These are phyloP conservation scores for Salvia sclarea DNA, from an alignment of 305 asterid genomes.

Conservation along the genomic window DNA sequence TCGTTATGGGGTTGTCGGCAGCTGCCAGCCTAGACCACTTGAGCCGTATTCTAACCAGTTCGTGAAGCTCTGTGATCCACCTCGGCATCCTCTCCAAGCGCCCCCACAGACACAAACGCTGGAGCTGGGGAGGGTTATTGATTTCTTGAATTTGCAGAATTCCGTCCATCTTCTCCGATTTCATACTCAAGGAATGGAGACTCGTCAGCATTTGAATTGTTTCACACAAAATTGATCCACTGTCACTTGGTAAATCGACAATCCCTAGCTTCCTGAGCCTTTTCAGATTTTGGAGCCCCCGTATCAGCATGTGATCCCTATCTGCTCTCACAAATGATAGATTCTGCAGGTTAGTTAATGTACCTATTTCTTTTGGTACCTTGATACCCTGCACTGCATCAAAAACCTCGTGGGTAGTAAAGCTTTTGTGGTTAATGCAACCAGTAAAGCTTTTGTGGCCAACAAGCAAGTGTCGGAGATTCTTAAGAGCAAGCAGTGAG, in stretches of 20 bases:
- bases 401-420: neutral
- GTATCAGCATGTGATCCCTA: neutral
- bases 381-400: conserved; percentile 20
- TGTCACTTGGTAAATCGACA: neutral
- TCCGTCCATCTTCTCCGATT: neutral
- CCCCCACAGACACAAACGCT: conserved; percentile 9
- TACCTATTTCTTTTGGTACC: neutral
- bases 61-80: conserved; percentile 19
- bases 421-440: no score
- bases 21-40: conserved; percentile 19
- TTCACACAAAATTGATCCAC: conserved; percentile 5
- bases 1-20: neutral
- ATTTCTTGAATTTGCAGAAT: conserved; percentile 14
- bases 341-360: conserved; percentile 12
- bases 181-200: conserved; percentile 9
- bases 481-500: neutral
- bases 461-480: conserved; percentile 23
- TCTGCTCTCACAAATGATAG: conserved; percentile 14
- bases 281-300: neutral
- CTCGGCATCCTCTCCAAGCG: conserved; percentile 23
- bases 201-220: neutral
- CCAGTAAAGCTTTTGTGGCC: neutral
- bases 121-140: conserved; percentile 16
- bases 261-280: conserved; percentile 25
- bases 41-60: conserved; percentile 22